Conservation (phyloP, 1,284 basidiomycete genomes). For the Pseudozyma flocculosa region DNA sequence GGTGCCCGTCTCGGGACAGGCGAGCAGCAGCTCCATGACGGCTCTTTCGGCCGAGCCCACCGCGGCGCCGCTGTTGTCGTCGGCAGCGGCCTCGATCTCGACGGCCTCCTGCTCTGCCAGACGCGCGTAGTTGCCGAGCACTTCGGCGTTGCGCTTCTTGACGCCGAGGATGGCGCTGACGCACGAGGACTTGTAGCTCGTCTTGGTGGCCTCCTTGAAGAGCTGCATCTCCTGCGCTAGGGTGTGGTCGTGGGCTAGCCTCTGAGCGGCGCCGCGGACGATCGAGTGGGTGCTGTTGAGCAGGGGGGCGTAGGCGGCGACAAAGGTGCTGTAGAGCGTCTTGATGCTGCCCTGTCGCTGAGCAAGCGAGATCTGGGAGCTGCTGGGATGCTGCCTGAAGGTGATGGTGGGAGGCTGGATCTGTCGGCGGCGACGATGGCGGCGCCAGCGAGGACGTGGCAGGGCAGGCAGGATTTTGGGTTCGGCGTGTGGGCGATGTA, state of each 20-base stretch:
- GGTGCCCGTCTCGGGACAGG: constrained; percentile 43
- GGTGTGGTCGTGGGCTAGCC: constrained; percentile 27
- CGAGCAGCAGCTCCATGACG: constrained; percentile 7
- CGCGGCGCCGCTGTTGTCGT: no score
- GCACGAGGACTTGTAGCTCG: constrained; percentile 36
- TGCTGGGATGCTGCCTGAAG: constrained; percentile 26
- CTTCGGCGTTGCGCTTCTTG: constrained; percentile 26
- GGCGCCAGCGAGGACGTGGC: no score
- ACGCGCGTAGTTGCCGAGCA: background rate
- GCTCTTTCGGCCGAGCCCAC: no score
- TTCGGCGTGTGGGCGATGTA: no score
- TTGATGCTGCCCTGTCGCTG: constrained; percentile 36
- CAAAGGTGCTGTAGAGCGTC: constrained; percentile 29
- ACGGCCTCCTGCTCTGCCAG: constrained; percentile 11
- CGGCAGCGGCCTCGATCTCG: background rate
- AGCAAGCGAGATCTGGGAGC: constrained; percentile 30
- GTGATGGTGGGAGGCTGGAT: constrained; percentile 23
- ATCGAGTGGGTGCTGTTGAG: constrained; percentile 17
- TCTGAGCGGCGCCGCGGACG: constrained; percentile 18
- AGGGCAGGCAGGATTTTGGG: background rate
- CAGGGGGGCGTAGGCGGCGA: constrained; percentile 32
- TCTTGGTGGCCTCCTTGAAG: constrained; percentile 22
- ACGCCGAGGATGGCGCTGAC: constrained; percentile 39
- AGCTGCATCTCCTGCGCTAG: constrained; percentile 33
- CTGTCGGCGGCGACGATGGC: no score